Conservation (phyloP, 306 rosid species). For the Rosa persica region DNA sequence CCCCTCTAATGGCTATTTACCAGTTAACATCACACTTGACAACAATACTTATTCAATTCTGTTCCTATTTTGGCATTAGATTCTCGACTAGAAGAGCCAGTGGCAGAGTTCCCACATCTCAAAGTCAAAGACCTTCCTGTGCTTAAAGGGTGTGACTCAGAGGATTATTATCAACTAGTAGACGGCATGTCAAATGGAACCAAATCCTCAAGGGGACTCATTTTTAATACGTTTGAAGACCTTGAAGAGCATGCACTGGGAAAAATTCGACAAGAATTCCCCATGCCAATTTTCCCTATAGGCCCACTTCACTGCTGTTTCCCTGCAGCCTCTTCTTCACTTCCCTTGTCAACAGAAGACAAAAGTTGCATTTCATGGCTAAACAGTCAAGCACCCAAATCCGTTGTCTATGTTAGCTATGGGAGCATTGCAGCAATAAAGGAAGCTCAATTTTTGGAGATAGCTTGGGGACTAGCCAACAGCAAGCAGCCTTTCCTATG, state of each 20-base stretch:
- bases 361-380: constrained; percentile 61
- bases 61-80: constrained; percentile 4
- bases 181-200: constrained; percentile 23
- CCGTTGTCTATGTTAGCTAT: constrained; percentile 65
- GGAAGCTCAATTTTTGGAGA: constrained; percentile 45
- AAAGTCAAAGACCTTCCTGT: constrained; percentile 56
- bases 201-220: constrained; percentile 51
- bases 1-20: neutral
- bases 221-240: constrained; percentile 60
- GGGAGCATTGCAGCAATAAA: constrained; percentile 47
- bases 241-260: constrained; percentile 45
- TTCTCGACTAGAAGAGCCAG: constrained; percentile 37
- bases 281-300: constrained; percentile 54
- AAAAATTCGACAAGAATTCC: constrained; percentile 27
- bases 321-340: constrained; percentile 22
- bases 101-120: constrained; percentile 48
- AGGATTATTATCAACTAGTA: constrained; percentile 21
- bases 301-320: constrained; percentile 65
- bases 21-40: neutral
- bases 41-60: neutral
- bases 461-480: constrained; percentile 64
- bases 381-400: constrained; percentile 32
- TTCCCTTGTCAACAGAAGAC: constrained; percentile 43
- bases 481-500: constrained; percentile 58
- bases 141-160: constrained; percentile 13